These are phyloP conservation scores for Solanum hybrid DNA, from an alignment of 305 asterid species.

Conservation along the genomic window DNA sequence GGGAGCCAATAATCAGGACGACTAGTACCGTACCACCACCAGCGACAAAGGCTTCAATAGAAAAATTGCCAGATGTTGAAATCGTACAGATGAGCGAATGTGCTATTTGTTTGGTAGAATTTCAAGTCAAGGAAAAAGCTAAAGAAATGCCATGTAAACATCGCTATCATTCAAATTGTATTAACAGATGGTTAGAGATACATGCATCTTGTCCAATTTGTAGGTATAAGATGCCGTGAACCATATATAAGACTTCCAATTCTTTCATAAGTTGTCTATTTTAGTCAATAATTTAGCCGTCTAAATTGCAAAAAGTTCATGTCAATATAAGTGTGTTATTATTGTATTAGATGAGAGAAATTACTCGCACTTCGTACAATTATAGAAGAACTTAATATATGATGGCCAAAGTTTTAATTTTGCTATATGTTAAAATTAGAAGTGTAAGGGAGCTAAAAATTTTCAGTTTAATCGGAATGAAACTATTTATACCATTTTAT, in stretches of 20 bases:
- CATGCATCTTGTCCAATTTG: slow-evolving; percentile 79
- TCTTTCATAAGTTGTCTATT: neutral
- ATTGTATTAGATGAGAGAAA: too few relatives aligned
- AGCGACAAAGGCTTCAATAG: slow-evolving; percentile 53
- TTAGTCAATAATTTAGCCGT: neutral
- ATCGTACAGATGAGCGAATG: slow-evolving; percentile 25
- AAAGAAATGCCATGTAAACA: slow-evolving; percentile 56
- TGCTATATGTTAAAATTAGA: neutral
- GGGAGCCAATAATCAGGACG: neutral
- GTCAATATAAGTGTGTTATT: too few relatives aligned
- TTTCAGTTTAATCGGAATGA: too few relatives aligned
- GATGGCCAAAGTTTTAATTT: neutral
- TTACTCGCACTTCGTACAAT: neutral
- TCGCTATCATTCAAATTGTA: slow-evolving; percentile 26
- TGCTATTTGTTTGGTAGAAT: slow-evolving; percentile 60
- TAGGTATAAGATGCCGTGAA: slow-evolving; percentile 32
- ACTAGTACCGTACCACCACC: slow-evolving; percentile 26
- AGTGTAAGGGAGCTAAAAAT: too few relatives aligned
- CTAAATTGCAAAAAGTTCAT: neutral
- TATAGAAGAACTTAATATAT: too few relatives aligned
- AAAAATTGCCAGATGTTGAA: slow-evolving; percentile 38
- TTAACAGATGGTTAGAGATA: slow-evolving; percentile 20
- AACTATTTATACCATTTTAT: too few relatives aligned
- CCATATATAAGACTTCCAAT: neutral
- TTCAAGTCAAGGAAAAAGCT: slow-evolving; percentile 15